Conservation (phyloP, 1,284 basidiomycete genomes). For the Farysia itapuensis region DNA sequence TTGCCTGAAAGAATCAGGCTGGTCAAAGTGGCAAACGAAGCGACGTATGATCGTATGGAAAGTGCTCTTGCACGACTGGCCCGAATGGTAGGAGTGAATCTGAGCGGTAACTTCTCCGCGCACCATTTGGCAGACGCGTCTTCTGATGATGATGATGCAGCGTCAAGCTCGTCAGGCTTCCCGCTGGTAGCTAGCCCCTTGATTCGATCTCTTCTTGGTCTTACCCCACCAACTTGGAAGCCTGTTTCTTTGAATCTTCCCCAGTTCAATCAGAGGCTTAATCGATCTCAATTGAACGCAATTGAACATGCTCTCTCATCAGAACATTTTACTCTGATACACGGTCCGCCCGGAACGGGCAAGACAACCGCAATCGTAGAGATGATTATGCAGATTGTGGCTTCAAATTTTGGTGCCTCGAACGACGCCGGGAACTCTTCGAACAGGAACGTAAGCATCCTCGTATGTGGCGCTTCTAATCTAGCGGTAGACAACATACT, state of each 20-base stretch:
- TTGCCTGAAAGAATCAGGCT: conserved; percentile 79
- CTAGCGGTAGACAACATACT: conserved; percentile 70
- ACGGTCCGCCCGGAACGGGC: conserved; percentile 78
- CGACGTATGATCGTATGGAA: conserved; percentile 76
- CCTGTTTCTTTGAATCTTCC: conserved; percentile 27
- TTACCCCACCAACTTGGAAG: conserved; percentile 33
- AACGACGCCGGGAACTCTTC: background rate
- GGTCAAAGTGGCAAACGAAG: conserved; percentile 87
- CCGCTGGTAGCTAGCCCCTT: conserved; percentile 30
- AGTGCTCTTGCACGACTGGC: conserved; percentile 34
- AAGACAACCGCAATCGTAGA: conserved; percentile 63
- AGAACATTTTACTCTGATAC: conserved; percentile 83
- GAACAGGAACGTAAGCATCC: conserved; percentile 65
- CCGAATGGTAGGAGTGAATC: conserved; percentile 11
- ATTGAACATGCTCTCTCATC: conserved; percentile 73
- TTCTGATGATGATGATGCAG: too few species aligned
- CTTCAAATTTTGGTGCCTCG: conserved; percentile 22
- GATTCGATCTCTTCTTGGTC: conserved; percentile 38
- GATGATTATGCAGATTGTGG: conserved; percentile 54
- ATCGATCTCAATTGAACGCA: conserved; percentile 79
- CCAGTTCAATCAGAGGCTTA: conserved; percentile 77
- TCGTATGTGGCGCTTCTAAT: conserved; percentile 89
- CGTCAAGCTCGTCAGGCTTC: background rate
- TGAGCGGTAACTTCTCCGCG: too few species aligned
- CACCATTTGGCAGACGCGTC: too few species aligned